Evolutionary conservation across 2,329 filamentous ascomycete genomes (phyloP).

Genomic region (Aspergillus spinulosporus): DNA sequence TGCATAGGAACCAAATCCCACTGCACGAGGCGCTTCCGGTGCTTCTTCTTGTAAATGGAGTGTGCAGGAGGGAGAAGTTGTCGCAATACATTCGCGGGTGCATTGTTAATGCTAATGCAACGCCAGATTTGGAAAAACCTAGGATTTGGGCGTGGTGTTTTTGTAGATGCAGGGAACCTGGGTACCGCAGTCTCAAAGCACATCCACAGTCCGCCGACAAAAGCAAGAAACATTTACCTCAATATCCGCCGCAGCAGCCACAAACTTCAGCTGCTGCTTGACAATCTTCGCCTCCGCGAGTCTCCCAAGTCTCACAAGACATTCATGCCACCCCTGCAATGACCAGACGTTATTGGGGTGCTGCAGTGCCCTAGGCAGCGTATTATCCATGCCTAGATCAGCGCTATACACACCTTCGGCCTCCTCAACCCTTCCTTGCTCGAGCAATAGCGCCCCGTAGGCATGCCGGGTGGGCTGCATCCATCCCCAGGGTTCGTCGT

Average conservation of each 20-base stretch:
- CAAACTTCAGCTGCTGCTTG: constrained; percentile 52
- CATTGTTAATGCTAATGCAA: no score
- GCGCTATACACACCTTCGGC: constrained; percentile 60
- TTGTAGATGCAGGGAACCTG: not conserved
- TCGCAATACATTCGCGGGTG: no score
- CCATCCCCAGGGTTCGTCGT: constrained; percentile 77
- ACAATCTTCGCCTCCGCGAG: constrained; percentile 51
- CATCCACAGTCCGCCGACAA: constrained; percentile 37
- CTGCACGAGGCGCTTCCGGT: no score
- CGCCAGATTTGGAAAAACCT: no score
- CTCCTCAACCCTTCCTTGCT: constrained; percentile 61
- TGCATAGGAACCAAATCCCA: not conserved
- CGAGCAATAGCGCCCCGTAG: constrained; percentile 67
- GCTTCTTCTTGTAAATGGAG: not conserved
- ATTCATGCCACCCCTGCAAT: constrained; percentile 71
- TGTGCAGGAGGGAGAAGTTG: no score
- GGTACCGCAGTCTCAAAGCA: not conserved
- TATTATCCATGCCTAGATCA: constrained; percentile 62
- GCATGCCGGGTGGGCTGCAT: constrained; percentile 74
- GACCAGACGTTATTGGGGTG: constrained; percentile 77
- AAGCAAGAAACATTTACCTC: constrained; percentile 60
- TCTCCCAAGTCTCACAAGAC: constrained; percentile 58
- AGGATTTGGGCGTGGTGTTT: no score
- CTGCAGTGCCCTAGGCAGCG: constrained; percentile 62
- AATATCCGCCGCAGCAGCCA: constrained; percentile 61